phyloP scores from a whole-genome alignment of 208 protist genomes.

The Crithidia bombi region DNA sequence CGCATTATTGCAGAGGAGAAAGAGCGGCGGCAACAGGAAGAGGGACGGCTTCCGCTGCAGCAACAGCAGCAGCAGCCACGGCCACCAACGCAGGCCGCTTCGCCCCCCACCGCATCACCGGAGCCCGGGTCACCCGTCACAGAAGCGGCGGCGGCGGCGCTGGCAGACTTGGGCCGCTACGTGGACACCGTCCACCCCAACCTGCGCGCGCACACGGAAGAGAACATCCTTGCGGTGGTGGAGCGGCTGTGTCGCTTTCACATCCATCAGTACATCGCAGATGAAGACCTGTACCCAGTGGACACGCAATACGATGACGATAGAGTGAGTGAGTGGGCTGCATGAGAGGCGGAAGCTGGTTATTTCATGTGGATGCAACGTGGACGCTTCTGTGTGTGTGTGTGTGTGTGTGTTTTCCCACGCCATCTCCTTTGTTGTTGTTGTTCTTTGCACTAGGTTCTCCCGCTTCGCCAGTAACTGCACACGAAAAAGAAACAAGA shows the following conservation, averaged over 20 bases:
- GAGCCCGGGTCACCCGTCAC: neutral
- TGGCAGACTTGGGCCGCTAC: constrained; percentile 7
- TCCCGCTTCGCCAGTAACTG: too few relatives aligned
- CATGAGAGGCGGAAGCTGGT: too few relatives aligned
- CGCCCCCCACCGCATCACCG: neutral
- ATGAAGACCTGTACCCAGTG: constrained; percentile 3
- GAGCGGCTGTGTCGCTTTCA: constrained; percentile 20
- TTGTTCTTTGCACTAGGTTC: neutral
- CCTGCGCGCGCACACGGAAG: constrained; percentile 16
- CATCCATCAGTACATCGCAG: constrained; percentile 18
- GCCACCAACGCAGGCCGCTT: neutral
- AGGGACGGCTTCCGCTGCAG: too few relatives aligned
- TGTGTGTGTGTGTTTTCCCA: neutral
- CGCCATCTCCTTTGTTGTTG: neutral
- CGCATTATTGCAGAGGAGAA: constrained; percentile 21
- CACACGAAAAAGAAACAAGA: too few relatives aligned
- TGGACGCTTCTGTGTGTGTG: neutral
- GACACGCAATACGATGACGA: constrained; percentile 12
- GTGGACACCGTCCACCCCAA: constrained; percentile 17
- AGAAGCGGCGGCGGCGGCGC: constrained; percentile 2
- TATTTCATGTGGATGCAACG: neutral
- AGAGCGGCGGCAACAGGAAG: neutral
- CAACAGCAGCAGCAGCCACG: neutral
- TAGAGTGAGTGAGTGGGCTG: neutral
- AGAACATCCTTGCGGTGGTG: neutral